Base-by-base conservation (phyloP, 257 asterid species). In the Euphrasia confusa region DNA sequence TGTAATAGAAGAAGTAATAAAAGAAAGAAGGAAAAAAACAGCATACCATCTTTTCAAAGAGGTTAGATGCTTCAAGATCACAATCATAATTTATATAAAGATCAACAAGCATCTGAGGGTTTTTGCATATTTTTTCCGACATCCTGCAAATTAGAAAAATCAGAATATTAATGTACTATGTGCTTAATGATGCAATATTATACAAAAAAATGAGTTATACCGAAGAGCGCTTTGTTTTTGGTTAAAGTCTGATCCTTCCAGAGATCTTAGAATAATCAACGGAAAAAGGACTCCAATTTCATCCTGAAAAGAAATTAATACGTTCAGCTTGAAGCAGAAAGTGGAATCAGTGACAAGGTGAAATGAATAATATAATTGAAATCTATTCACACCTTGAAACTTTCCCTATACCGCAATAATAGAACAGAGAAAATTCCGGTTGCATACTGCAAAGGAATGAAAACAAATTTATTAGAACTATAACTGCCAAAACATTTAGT, bases 21-120 rank as follows among this genome's bases (percentile, higher is more conserved):
- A 21, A 30, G 33, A 30, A 30, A 54, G 42, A 54, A 37, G 24
- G 26, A 49, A 61, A 32, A 67, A 58, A 66, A 65, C 59, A 52
- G 66, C 80, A 64, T 68, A 93, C 99, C 96, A 84, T 89, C 66
- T 75, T 84, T 66, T 87, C 99, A 79, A 89, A 93, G 68, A 93
- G 77, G 77, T 93, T 89, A 54, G 97, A 95, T 58, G 95, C 92
- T 67, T 87, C 83, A 75, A 73, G 88, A 82, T 87, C 99, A 79
- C 99, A 93, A 71, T 93, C 99, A 76, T 87, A 93, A 77, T 93
- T 93, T 77, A 93, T 77, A 65, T 81, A 93, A 62, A 93, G 81
- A 80, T 89, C 97, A 52, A 93, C 90, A 76, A 89, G 90, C 95
- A 83, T 76, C 80, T 93, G 96, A 68, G 99, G 81, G 76, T 87